Conservation (phyloP, 2,329 filamentous ascomycete species). For the Aspergillus ibericus region DNA sequence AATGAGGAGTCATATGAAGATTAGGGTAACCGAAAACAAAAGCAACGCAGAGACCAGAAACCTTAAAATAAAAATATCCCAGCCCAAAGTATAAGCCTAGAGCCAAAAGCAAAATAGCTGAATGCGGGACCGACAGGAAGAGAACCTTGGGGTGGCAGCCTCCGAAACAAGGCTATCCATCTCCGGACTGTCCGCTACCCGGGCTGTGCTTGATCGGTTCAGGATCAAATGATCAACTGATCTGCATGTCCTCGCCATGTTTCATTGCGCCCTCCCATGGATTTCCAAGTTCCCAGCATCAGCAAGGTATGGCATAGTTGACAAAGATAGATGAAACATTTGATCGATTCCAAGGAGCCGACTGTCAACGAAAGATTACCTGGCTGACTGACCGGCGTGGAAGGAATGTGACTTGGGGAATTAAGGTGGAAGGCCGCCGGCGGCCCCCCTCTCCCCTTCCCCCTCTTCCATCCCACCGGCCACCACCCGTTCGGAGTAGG, state of each 20-base stretch:
- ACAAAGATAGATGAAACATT: slow-evolving; percentile 1
- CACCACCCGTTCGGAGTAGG: slow-evolving; percentile 16
- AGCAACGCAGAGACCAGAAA: not conserved
- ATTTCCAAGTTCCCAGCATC: not conserved
- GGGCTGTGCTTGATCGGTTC: not conserved
- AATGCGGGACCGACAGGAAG: not conserved
- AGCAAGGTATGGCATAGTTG: not conserved
- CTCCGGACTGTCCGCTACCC: not conserved
- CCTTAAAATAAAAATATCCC: not conserved
- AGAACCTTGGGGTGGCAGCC: not conserved
- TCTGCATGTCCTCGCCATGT: not conserved
- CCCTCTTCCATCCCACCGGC: too few relatives aligned
- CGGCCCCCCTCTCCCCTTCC: not conserved
- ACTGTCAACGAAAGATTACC: not conserved
- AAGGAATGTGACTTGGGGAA: not conserved
- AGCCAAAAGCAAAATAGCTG: not conserved
- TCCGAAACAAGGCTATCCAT: slow-evolving; percentile 1
- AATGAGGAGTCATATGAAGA: too few relatives aligned
- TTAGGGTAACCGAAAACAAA: not conserved
- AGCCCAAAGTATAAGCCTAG: not conserved
- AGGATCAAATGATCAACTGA: slow-evolving; percentile 1
- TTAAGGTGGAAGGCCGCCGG: slow-evolving; percentile 1
- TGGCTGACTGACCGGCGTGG: not conserved
- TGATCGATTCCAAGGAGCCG: not conserved
- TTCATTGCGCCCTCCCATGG: not conserved